These are phyloP conservation scores for Fusarium chuoi DNA, from an alignment of 2,329 filamentous ascomycete genomes.

Conservation along the genomic window DNA sequence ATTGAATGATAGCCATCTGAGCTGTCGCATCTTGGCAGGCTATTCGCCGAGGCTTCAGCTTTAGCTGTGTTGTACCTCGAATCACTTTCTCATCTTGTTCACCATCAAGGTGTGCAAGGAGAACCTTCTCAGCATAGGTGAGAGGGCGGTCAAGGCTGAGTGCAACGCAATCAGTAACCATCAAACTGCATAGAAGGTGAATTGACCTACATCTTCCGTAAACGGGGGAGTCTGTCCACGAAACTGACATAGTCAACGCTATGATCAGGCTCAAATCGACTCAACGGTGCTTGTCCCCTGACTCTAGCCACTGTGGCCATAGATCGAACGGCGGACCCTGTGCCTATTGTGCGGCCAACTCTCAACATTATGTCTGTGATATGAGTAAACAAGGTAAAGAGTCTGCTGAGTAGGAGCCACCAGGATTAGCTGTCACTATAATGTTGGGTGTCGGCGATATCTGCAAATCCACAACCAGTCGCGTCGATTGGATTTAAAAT, in stretches of 20 bases:
- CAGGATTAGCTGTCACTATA: not conserved
- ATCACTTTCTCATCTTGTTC: conserved; percentile 71
- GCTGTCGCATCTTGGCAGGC: conserved; percentile 99
- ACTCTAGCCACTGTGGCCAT: conserved; percentile 1
- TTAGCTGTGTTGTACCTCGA: conserved; percentile 88
- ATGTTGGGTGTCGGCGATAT: not conserved
- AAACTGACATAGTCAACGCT: conserved; percentile 5
- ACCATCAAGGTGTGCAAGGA: conserved; percentile 84
- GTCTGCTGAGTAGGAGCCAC: not conserved
- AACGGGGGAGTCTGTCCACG: not conserved
- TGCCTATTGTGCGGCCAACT: not conserved
- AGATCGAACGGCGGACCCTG: conserved; percentile 1
- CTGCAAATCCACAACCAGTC: not conserved
- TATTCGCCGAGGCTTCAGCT: conserved; percentile 95
- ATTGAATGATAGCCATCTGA: conserved; percentile 97
- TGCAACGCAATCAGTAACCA: not conserved
- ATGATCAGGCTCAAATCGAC: conserved; percentile 14
- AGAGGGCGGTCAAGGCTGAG: conserved; percentile 84
- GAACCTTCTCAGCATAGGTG: conserved; percentile 86
- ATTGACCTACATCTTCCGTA: not conserved
- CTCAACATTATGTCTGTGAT: not conserved
- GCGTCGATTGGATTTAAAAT: conserved; percentile 1
- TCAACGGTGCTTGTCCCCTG: conserved; percentile 8
- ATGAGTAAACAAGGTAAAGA: not conserved
- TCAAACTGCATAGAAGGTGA: accelerated